phyloP scores from a whole-genome alignment of 805 yeast genomes.

The Wickerhamomyces tratensis region DNA sequence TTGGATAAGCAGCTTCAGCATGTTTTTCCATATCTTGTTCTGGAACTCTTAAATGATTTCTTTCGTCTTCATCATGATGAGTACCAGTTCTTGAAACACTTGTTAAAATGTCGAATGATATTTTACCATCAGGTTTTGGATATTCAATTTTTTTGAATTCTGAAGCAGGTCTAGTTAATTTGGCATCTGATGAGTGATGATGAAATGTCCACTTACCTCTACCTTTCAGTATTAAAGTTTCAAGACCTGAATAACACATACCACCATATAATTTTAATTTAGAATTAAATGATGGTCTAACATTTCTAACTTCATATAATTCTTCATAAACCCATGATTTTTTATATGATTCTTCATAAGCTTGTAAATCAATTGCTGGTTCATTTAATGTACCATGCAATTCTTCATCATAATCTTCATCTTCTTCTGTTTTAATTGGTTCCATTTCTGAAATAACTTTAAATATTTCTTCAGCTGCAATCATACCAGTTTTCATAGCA shows the following conservation, averaged over 20 bases:
- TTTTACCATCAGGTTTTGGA: slow-evolving; percentile 92
- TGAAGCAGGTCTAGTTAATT: slow-evolving; percentile 57
- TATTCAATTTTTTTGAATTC: slow-evolving; percentile 66
- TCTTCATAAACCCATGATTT: slow-evolving; percentile 85
- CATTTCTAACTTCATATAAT: slow-evolving; percentile 74
- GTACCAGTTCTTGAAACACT: slow-evolving; percentile 97
- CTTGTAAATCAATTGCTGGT: slow-evolving; percentile 38
- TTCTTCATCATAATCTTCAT: slow-evolving; percentile 30
- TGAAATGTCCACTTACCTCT: slow-evolving; percentile 80
- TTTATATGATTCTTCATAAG: slow-evolving; percentile 57
- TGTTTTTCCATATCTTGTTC: slow-evolving; percentile 58
- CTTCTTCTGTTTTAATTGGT: slow-evolving; percentile 30
- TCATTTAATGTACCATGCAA: slow-evolving; percentile 28
- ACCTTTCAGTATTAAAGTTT: slow-evolving; percentile 73
- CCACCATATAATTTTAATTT: slow-evolving; percentile 79
- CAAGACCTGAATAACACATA: slow-evolving; percentile 72
- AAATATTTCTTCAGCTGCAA: slow-evolving; percentile 85
- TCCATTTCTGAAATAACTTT: slow-evolving; percentile 36
- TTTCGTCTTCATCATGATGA: slow-evolving; percentile 89
- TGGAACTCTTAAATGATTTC: slow-evolving; percentile 70
- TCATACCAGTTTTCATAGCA: slow-evolving; percentile 91
- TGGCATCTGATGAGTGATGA: slow-evolving; percentile 63
- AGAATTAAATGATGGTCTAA: slow-evolving; percentile 82
- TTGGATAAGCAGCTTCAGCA: slow-evolving; percentile 59
- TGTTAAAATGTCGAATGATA: slow-evolving; percentile 86